phyloP scores from a whole-genome alignment of 2,329 filamentous ascomycete species.

The Botrytis elliptica region DNA sequence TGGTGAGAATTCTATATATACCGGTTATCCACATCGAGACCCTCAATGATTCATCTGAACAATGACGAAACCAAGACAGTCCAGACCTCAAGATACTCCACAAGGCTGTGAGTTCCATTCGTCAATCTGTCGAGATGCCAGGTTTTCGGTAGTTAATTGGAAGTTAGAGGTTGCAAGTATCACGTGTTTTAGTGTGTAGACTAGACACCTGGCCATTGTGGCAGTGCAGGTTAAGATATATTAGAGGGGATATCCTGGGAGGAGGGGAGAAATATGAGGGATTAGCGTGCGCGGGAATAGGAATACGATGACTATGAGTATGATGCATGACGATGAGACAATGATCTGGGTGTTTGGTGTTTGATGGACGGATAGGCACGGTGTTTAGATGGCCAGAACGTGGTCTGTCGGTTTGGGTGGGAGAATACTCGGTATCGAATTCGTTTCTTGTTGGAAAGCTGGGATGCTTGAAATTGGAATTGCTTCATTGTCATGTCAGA shows the following conservation, averaged over 20 bases:
- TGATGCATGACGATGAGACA: background rate
- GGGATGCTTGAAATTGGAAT: background rate
- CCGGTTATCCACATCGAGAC: background rate
- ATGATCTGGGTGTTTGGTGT: background rate
- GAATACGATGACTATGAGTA: background rate
- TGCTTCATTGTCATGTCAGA: background rate
- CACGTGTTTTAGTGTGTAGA: background rate
- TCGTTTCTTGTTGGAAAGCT: background rate
- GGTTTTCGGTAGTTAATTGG: background rate
- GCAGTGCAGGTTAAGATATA: background rate
- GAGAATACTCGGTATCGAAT: background rate
- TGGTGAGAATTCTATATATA: background rate
- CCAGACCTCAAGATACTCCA: background rate
- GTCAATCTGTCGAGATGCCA: background rate
- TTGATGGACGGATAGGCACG: background rate
- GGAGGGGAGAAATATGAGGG: background rate
- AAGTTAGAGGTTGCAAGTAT: background rate
- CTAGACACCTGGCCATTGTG: background rate
- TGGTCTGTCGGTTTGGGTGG: background rate
- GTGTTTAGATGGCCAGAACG: background rate
- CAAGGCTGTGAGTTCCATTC: background rate
- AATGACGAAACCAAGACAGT: background rate
- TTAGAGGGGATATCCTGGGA: constrained; percentile 3
- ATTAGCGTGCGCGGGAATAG: background rate
- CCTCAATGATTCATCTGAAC: constrained; percentile 1